Evolutionary conservation across 164 flowering plant genomes (phyloP).

Genomic region (Vitis rotundifolia): DNA sequence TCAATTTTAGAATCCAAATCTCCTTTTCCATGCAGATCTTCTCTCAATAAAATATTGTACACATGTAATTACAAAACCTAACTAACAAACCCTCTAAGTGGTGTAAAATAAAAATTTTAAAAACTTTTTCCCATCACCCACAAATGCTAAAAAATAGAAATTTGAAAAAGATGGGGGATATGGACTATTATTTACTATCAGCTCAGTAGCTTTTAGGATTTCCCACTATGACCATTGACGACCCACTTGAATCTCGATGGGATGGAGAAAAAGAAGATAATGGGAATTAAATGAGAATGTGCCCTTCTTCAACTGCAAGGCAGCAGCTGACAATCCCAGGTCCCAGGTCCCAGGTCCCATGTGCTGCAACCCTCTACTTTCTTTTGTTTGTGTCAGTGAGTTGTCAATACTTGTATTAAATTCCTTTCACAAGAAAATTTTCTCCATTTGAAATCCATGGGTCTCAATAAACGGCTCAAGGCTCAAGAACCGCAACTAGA

Average conservation of each 20-base stretch:
- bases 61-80: too few relatives aligned
- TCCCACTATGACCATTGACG: too few relatives aligned
- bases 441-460: conserved; percentile 4
- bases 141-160: too few relatives aligned
- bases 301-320: neutral
- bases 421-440: conserved; percentile 10
- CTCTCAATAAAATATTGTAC: neutral
- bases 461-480: conserved; percentile 17
- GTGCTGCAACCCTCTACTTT: conserved; percentile 2
- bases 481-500: neutral
- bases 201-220: too few relatives aligned
- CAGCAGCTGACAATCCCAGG: neutral
- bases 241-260: too few relatives aligned
- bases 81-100: too few relatives aligned
- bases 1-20: conserved; percentile 5
- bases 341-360: neutral
- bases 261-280: neutral
- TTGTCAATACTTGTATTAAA: conserved; percentile 18
- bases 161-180: too few relatives aligned
- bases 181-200: too few relatives aligned
- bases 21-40: conserved; percentile 13
- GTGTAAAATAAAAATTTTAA: too few relatives aligned
- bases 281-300: neutral
- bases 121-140: too few relatives aligned
- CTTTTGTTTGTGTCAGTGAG: neutral